Conservation (phyloP, 768 basidiomycete species). For the Gloeopeniophorella convolvens region DNA sequence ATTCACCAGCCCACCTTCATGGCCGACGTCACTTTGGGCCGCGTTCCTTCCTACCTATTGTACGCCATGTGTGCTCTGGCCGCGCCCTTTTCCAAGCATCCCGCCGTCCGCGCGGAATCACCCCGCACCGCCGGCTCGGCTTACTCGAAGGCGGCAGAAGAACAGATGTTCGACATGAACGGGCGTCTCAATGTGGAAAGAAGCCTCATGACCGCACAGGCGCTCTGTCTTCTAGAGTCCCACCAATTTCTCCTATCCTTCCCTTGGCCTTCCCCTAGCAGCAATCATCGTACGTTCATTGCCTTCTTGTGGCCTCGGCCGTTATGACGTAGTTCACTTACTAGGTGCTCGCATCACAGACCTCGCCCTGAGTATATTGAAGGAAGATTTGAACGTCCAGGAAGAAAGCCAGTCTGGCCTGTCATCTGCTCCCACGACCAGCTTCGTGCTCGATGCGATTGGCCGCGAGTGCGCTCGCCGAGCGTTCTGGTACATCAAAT, state of each 20-base stretch:
- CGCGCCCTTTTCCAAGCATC: slow-evolving; percentile 66
- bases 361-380: slow-evolving; percentile 59
- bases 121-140: slow-evolving; percentile 29
- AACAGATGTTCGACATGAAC: slow-evolving; percentile 65
- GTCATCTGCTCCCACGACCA: slow-evolving; percentile 51
- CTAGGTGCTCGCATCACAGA: slow-evolving; percentile 33
- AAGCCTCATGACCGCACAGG: slow-evolving; percentile 68
- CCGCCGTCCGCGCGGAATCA: slow-evolving; percentile 49
- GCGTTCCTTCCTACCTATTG: slow-evolving; percentile 64
- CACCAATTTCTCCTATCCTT: slow-evolving; percentile 43
- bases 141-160: slow-evolving; percentile 53
- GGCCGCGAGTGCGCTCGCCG: slow-evolving; percentile 77
- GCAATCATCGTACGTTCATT: slow-evolving; percentile 26
- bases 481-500: slow-evolving; percentile 73
- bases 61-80: slow-evolving; percentile 74
- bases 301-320: not conserved
- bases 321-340: slow-evolving; percentile 3
- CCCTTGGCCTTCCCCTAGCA: slow-evolving; percentile 19
- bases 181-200: slow-evolving; percentile 56
- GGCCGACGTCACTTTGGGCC: slow-evolving; percentile 54
- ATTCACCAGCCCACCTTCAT: slow-evolving; percentile 78
- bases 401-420: slow-evolving; percentile 54
- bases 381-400: slow-evolving; percentile 59
- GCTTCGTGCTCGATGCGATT: slow-evolving; percentile 54
- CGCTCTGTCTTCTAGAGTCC: slow-evolving; percentile 64